A percentile compares a stretch with the other conserved stretches of the same genome.
Conservation (phyloP, 495 filamentous ascomycete species). For the Schizothecium vesticola region DNA sequence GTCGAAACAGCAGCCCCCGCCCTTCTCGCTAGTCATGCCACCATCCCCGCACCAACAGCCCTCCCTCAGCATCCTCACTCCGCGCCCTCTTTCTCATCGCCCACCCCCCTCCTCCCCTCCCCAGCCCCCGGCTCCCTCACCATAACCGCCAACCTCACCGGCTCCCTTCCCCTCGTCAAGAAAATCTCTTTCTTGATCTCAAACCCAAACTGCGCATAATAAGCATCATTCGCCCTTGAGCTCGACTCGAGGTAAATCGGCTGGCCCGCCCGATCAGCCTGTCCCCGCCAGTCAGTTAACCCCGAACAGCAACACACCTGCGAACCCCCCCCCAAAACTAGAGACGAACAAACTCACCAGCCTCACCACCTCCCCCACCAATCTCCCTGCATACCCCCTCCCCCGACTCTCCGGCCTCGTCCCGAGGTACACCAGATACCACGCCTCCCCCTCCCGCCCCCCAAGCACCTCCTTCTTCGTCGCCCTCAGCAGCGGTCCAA, state of each 20-base stretch:
- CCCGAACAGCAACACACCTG: no score
- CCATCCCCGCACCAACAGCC: not conserved
- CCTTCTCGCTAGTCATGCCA: not conserved
- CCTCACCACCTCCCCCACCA: constrained; percentile 60
- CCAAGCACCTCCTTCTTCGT: constrained; percentile 63
- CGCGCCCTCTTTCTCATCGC: not conserved
- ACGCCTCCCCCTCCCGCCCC: constrained; percentile 56
- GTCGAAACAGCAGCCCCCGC: not conserved
- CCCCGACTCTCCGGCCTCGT: constrained; percentile 60
- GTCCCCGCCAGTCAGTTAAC: not conserved
- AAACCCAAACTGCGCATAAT: constrained; percentile 70
- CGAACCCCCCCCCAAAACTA: not conserved
- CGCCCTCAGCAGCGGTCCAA: constrained; percentile 68
- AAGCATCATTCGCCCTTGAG: constrained; percentile 55
- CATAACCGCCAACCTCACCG: constrained; percentile 72
- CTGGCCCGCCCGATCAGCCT: constrained; percentile 61
- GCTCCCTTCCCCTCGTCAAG: constrained; percentile 52
- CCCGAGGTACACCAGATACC: constrained; percentile 76
- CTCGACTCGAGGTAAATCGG: constrained; percentile 73
- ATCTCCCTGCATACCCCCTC: constrained; percentile 61
- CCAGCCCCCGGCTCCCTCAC: constrained; percentile 29
- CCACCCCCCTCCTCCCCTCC: not conserved
- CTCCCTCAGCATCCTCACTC: not conserved
- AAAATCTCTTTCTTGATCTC: constrained; percentile 51
- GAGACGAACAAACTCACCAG: constrained; percentile 42